Conservation (phyloP, 1,284 basidiomycete species). For the Cutaneotrichosporon curvatum region DNA sequence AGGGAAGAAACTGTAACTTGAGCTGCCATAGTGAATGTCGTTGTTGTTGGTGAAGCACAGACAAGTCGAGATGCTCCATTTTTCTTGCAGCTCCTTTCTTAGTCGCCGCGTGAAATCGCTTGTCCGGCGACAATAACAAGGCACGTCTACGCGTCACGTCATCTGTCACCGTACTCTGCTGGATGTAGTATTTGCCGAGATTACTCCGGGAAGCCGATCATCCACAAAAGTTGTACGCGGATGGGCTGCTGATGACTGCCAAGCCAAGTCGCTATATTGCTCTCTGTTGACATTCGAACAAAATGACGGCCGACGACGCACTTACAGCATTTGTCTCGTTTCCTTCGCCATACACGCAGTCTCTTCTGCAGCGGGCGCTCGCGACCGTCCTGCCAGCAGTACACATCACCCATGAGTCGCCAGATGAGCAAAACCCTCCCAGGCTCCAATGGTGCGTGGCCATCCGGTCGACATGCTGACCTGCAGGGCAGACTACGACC, state of each 20-base stretch:
- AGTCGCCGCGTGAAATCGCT: no score
- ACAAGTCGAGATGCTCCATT: no score
- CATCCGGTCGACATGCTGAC: constrained; percentile 24
- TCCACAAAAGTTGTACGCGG: not conserved
- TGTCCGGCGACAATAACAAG: not conserved
- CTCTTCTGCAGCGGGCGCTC: constrained; percentile 62
- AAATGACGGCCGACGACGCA: constrained; percentile 3
- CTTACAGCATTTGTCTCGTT: constrained; percentile 59
- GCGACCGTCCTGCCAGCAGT: constrained; percentile 34
- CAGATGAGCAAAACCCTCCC: constrained; percentile 30
- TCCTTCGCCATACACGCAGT: constrained; percentile 68
- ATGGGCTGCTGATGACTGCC: no score
- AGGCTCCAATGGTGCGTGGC: constrained; percentile 39
- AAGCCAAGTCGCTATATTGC: no score
- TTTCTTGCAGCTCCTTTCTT: no score
- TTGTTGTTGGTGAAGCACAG: no score
- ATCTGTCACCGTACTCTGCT: no score
- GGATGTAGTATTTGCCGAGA: not conserved
- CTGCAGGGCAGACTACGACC: constrained; percentile 57
- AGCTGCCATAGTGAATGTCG: not conserved
- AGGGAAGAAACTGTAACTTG: constrained; percentile 2
- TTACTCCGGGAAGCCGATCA: not conserved
- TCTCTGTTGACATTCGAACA: no score
- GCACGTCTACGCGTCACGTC: not conserved
- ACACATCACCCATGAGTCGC: constrained; percentile 27